phyloP scores from a whole-genome alignment of 2,329 filamentous ascomycete species.

The Colletotrichum sp. region DNA sequence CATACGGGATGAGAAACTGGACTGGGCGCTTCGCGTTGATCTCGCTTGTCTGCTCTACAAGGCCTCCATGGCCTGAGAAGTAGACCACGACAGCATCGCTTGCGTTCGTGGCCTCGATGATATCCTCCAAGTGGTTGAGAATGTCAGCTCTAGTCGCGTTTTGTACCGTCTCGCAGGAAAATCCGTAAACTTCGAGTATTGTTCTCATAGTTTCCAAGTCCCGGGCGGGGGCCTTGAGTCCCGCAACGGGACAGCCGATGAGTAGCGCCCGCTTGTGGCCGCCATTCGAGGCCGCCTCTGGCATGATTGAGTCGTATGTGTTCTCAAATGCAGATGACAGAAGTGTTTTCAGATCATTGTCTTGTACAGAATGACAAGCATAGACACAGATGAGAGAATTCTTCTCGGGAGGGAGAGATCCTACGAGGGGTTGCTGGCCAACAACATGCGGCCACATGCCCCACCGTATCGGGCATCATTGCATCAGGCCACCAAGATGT shows the following conservation, averaged over 20 bases:
- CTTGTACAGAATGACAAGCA: neutral
- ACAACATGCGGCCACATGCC: neutral
- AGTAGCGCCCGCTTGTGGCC: neutral
- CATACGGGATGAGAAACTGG: neutral
- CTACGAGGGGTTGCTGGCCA: neutral
- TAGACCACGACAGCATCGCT: neutral
- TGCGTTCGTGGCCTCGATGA: neutral
- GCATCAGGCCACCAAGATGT: neutral
- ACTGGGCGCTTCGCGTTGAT: neutral
- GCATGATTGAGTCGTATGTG: neutral
- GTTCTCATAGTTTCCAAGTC: neutral
- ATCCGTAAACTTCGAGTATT: neutral
- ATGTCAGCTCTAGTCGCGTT: neutral
- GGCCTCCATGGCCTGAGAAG: neutral
- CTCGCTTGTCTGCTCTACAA: neutral
- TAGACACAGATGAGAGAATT: neutral
- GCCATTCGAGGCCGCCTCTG: neutral
- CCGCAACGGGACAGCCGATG: neutral
- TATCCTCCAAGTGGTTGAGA: neutral
- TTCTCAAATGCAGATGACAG: neutral
- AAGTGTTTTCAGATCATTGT: neutral
- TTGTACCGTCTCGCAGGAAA: neutral
- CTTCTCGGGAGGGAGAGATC: neutral
- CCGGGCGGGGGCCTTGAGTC: neutral
- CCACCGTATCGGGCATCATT: neutral